These are phyloP conservation scores for Melanomma pulvis-pyrius DNA, from an alignment of 495 filamentous ascomycete genomes.

Conservation along the genomic window DNA sequence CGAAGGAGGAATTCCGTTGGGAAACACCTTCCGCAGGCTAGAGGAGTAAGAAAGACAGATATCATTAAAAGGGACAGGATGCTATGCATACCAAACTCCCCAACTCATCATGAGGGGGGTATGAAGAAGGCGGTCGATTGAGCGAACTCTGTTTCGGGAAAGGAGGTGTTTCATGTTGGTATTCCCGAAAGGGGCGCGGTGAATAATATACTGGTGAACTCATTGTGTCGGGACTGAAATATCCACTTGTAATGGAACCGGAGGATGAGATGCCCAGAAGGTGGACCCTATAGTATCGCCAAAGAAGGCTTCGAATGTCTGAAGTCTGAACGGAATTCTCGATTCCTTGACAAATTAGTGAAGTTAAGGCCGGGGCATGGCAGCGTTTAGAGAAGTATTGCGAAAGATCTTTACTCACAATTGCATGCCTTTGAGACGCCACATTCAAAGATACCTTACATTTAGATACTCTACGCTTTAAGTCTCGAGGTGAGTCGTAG, in stretches of 20 bases:
- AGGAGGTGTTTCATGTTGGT: not conserved
- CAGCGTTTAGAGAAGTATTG: not conserved
- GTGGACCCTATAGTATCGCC: not conserved
- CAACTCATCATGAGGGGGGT: not conserved
- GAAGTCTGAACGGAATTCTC: not conserved
- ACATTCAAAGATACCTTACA: not conserved
- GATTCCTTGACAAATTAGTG: not conserved
- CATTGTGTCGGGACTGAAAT: not conserved
- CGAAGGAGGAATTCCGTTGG: not conserved
- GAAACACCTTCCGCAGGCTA: not conserved
- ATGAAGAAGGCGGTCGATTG: not conserved
- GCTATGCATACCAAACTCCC: not conserved
- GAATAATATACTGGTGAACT: not conserved
- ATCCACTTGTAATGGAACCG: not conserved
- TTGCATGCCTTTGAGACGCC: not conserved
- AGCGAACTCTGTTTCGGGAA: conserved; percentile 1
- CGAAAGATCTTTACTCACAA: not conserved
- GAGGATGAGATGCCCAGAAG: not conserved
- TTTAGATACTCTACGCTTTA: not conserved
- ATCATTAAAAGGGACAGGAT: not conserved
- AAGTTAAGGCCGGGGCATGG: not conserved
- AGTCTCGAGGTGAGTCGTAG: not conserved
- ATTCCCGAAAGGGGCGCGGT: not conserved
- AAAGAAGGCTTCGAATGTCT: not conserved
- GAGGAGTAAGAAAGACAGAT: not conserved